Conservation (phyloP, 163 green algal species). For the Smithsoniella earleae region DNA sequence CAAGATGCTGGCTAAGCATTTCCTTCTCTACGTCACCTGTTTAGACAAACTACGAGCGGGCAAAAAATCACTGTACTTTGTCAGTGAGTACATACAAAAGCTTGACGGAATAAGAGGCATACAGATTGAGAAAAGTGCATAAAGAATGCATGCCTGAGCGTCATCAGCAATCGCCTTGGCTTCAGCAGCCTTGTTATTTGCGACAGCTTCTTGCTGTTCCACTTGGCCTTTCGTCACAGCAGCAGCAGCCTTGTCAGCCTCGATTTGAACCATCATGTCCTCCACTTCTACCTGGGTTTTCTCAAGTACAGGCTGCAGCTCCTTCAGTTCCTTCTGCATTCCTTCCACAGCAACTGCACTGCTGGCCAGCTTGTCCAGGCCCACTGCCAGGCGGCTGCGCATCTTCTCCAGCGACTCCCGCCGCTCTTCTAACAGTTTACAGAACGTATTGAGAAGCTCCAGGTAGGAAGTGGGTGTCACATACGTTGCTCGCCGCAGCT, state of each 20-base stretch:
- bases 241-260: conserved; percentile 66
- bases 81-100: too few species aligned
- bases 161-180: conserved; percentile 48
- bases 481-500: conserved; percentile 54
- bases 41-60: too few species aligned
- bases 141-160: conserved; percentile 32
- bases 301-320: conserved; percentile 67
- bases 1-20: too few species aligned
- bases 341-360: conserved; percentile 39
- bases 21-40: too few species aligned
- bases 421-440: conserved; percentile 64
- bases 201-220: conserved; percentile 35
- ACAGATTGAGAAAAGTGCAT: too few species aligned
- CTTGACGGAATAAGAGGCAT: too few species aligned
- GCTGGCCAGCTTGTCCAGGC: conserved; percentile 66
- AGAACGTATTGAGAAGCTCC: conserved; percentile 71
- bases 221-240: conserved; percentile 50
- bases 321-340: conserved; percentile 54
- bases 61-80: too few species aligned
- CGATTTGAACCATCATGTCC: conserved; percentile 74
- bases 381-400: conserved; percentile 49
- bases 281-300: conserved; percentile 62
- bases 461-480: conserved; percentile 73
- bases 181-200: conserved; percentile 54
- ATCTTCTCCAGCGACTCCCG: conserved; percentile 49